Evolutionary conservation across 305 asterid genomes (phyloP), one percentile per base, ranked within the genome.

Genomic region (Fraxinus latifolia): DNA sequence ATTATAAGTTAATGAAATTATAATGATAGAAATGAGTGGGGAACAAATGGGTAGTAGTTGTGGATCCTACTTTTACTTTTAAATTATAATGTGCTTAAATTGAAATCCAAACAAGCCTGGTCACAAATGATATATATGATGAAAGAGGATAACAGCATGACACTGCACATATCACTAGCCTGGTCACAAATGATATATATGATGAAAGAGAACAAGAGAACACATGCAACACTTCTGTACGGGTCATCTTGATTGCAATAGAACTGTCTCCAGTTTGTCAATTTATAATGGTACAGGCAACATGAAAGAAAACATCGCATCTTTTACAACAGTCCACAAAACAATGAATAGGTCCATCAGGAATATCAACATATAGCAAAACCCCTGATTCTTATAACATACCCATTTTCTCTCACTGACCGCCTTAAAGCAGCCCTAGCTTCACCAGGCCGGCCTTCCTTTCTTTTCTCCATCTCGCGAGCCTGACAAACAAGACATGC

Each of bases 321-420:
- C 80, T 42, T 77, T 77, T 34, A 8, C 15, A 7, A 11, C 7
- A 77, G 47, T n/a, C 62, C 42, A 50, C 4, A 71, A 42, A 76
- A 60, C 23, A 67, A 76, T 50, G 34, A 42, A 42, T 25, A 34
- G 36, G 44, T 32, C 44, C 76, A 5, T 71, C 44, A 31, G 33
- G 76, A 68, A 42, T 11, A 65, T 4, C 14, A 7, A 71, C 74
- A 23, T 11, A 25, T 0, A 36, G 79, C 3, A 39, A 65, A 34
- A 65, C 34, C 34, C 9, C 27, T 33, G 27, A 71, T 31, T 71
- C 76, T 33, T 33, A 15, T 71, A 39, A 76, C 94, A 80, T 90
- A 97, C 99, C 93, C 97, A 82, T 88, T 97, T 87, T 97, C 99
- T 84, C 98, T 93, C 88, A 95, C 99, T 71, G 99, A 92, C 82